Base-by-base conservation (phyloP, 2,329 filamentous ascomycete genomes). In the Phyllosticta citrichinensis region DNA sequence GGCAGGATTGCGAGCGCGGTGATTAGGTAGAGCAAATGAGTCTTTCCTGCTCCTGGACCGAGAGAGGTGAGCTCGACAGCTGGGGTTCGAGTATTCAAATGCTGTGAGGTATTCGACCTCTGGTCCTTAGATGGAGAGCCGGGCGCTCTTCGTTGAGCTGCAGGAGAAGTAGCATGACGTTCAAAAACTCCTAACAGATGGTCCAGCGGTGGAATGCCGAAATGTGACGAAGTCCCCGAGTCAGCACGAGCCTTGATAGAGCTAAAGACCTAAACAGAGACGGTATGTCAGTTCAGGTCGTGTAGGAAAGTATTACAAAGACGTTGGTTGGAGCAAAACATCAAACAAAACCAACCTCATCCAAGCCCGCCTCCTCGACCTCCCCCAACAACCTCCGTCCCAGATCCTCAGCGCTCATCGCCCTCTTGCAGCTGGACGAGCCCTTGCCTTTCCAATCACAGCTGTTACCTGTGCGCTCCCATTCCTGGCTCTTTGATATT, bases 11-110 rank as follows among this genome's bases (percentile, higher is more conserved):
- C 77, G 10, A 76, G 66, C 2, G 79, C 77, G 27, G 76, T 76
- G 51, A 86, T 70, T 62, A 81, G 77, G 70, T 86, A 84, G 40
- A 87, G 72, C 0, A 87, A 68, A 40, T 82, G 79, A 0, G 83
- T 82, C 70, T 85, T 86, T 10, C 84, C 84, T 11, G 77, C 73
- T 25, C 77, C 78, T 3, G 82, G 73, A 12, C 73, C 73, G 40
- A 74, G 71, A 57, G 81, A 82, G 20, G 79, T 76, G 54, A 87
- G 73, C 67, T 86, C 83, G 57, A 86, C 65, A 5, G 81, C 73
- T 0, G 79, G 75, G 14, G 40, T 40, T 9, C 35, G 35, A 12
- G 40, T 6, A n/a, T 47, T n/a, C 1, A 40, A 14, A 14, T 47
- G 1, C 40, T 47, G 40, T 8, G 17, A n/a, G 10, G 68, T 67